A percentile compares a stretch with the other conserved stretches of the same genome.
These are phyloP conservation scores for Neofusicoccum laricinum DNA, from an alignment of 2,329 filamentous ascomycete genomes.

Conservation along the genomic window DNA sequence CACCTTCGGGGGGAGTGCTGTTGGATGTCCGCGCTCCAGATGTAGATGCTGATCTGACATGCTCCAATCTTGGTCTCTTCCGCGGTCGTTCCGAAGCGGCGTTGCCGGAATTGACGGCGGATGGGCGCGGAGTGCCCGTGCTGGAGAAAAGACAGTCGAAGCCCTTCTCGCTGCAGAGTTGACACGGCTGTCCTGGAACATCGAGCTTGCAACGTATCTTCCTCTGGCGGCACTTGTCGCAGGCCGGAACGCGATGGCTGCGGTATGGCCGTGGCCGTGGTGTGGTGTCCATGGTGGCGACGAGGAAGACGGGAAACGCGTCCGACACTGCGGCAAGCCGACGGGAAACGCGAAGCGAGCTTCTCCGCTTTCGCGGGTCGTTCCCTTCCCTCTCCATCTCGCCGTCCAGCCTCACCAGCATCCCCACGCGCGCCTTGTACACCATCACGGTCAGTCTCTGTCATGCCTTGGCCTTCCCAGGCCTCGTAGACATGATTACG, in stretches of 20 bases:
- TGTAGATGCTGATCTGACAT: slow-evolving; percentile 23
- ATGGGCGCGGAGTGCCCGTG: slow-evolving; percentile 12
- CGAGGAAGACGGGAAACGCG: neutral
- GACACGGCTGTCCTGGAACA: slow-evolving; percentile 37
- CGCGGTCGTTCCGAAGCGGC: slow-evolving; percentile 22
- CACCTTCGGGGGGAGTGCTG: slow-evolving; percentile 28
- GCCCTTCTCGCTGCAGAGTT: slow-evolving; percentile 37
- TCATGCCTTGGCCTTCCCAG: neutral
- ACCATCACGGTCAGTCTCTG: neutral
- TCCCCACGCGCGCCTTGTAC: neutral
- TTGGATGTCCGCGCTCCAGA: slow-evolving; percentile 24
- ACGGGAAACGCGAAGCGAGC: neutral
- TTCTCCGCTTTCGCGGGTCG: no score
- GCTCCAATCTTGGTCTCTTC: slow-evolving; percentile 30
- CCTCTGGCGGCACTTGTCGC: slow-evolving; percentile 38
- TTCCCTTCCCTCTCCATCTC: neutral
- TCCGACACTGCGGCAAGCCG: neutral
- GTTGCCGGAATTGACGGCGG: slow-evolving; percentile 19
- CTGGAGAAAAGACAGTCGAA: slow-evolving; percentile 37
- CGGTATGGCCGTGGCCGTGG: slow-evolving; percentile 39
- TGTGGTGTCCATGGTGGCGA: neutral
- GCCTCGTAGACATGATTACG: neutral
- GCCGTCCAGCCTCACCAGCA: neutral
- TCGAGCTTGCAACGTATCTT: slow-evolving; percentile 43
- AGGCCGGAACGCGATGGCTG: slow-evolving; percentile 43